phyloP scores from a whole-genome alignment of 2,329 filamentous ascomycete genomes.

The Xylaria sp. region DNA sequence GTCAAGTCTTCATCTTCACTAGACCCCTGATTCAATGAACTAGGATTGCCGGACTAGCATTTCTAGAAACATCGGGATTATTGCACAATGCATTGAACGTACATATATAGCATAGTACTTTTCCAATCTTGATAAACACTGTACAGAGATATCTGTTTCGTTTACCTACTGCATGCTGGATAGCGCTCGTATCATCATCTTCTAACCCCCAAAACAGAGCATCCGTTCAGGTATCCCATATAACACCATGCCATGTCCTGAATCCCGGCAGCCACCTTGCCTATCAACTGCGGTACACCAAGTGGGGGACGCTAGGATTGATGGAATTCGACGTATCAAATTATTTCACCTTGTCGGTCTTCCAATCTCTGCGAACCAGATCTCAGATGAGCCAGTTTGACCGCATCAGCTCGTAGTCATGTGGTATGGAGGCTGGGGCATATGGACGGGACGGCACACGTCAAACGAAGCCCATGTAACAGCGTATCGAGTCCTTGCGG shows the following conservation, averaged over 20 bases:
- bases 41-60: conserved; percentile 7
- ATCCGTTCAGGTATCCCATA: not conserved
- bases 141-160: not conserved
- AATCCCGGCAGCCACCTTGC: not conserved
- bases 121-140: not conserved
- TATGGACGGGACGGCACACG: not conserved
- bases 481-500: too few relatives aligned
- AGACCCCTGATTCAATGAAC: not conserved
- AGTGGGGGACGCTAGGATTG: conserved; percentile 18
- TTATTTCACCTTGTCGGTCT: conserved; percentile 1
- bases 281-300: conserved; percentile 8
- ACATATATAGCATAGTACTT: too few relatives aligned
- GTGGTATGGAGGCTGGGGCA: conserved; percentile 8
- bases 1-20: not conserved
- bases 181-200: too few relatives aligned
- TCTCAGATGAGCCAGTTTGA: conserved; percentile 19
- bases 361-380: conserved; percentile 1
- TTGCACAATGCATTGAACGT: too few relatives aligned
- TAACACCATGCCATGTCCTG: not conserved
- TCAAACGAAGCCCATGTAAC: not conserved
- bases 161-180: not conserved
- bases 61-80: too few relatives aligned
- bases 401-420: conserved; percentile 29
- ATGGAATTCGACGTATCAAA: conserved; percentile 20
- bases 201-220: too few relatives aligned